Evolutionary conservation across 2,329 filamentous ascomycete species (phyloP).

Genomic region (Metarhizium anisopliae): DNA sequence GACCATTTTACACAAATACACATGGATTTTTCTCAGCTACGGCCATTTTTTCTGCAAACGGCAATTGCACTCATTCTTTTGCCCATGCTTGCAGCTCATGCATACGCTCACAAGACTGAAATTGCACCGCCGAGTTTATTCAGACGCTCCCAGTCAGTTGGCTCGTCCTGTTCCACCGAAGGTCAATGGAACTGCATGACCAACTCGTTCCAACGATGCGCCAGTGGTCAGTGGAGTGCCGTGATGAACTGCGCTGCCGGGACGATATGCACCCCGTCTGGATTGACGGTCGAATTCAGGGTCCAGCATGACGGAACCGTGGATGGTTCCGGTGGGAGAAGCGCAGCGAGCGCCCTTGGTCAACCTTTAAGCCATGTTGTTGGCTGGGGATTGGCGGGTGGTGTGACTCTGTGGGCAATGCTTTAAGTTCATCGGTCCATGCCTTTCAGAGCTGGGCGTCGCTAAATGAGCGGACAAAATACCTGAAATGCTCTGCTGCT

Average conservation of each 20-base stretch:
- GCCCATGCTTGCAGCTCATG: neutral
- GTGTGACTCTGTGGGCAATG: neutral
- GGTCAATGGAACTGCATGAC: slow-evolving; percentile 49
- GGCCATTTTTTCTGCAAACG: no score
- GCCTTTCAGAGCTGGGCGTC: neutral
- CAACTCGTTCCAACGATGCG: slow-evolving; percentile 40
- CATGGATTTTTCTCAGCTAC: no score
- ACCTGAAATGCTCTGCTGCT: neutral
- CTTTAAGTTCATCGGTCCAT: neutral
- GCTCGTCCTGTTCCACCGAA: slow-evolving; percentile 33
- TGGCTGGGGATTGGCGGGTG: neutral
- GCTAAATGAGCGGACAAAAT: neutral
- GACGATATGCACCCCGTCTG: slow-evolving; percentile 35
- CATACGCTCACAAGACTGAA: neutral
- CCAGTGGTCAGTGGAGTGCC: slow-evolving; percentile 35
- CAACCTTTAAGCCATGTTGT: neutral
- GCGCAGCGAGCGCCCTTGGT: neutral
- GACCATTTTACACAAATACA: no score
- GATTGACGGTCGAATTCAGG: slow-evolving; percentile 30
- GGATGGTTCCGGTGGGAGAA: slow-evolving; percentile 5
- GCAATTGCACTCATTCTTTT: neutral
- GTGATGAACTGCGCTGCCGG: slow-evolving; percentile 34
- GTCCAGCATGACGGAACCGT: slow-evolving; percentile 21
- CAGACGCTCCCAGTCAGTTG: slow-evolving; percentile 17
- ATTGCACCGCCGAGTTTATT: neutral